Evolutionary conservation across 306 rosid genomes (phyloP).

Genomic region (Citrullus amarus): DNA sequence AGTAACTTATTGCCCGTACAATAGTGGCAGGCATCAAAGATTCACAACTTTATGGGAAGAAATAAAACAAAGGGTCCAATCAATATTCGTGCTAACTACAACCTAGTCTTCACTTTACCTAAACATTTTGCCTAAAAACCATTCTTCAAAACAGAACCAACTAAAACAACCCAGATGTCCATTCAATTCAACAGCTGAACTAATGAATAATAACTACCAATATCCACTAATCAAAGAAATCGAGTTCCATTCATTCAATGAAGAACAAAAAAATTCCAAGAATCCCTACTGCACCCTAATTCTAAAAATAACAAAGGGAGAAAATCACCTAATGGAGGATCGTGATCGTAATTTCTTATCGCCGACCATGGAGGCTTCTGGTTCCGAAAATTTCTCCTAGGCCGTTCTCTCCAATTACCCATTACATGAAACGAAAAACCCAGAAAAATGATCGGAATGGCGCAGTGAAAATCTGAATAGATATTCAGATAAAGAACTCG

Average conservation of each 20-base stretch:
- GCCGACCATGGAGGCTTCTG: constrained; percentile 29
- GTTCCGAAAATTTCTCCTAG: constrained; percentile 37
- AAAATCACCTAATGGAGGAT: constrained; percentile 43
- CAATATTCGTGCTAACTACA: neutral
- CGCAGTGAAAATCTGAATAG: neutral
- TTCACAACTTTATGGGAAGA: neutral
- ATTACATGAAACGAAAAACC: constrained; percentile 17
- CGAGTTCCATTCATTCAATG: neutral
- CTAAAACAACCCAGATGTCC: neutral
- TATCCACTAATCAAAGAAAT: neutral
- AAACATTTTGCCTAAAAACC: neutral
- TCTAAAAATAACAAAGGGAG: neutral
- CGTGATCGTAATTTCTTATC: constrained; percentile 23
- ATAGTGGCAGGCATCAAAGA: neutral
- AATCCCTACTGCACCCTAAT: neutral
- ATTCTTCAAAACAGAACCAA: neutral
- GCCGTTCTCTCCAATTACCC: constrained; percentile 69
- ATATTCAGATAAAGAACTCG: neutral
- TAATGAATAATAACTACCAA: neutral
- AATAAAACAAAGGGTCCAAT: neutral
- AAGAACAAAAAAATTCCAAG: neutral
- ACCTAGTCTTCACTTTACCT: neutral
- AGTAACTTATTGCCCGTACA: neutral
- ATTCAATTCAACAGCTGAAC: neutral
- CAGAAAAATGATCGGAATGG: neutral